Base-by-base conservation (phyloP, 2,329 filamentous ascomycete species). In the Hypoxylon rubiginosum region DNA sequence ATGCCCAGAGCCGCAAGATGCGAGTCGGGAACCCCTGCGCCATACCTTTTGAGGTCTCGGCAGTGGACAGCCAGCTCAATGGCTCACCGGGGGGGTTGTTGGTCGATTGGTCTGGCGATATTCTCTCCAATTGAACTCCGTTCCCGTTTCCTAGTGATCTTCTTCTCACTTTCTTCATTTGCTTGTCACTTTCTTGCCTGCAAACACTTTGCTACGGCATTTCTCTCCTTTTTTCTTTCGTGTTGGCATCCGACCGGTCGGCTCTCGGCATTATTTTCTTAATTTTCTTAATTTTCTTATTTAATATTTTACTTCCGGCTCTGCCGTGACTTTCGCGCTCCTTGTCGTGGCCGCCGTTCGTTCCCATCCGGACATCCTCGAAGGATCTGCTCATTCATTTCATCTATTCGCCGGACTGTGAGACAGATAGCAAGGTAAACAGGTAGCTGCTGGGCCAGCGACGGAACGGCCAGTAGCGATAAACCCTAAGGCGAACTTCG, bases 1-100 rank as follows among this genome's bases (percentile, higher is more conserved):
- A 67, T 66, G 57, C 63, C 60, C 41, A 67, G 63, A 69, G 66
- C 67, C 64, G 66, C 66, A 69, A 62, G 46, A 58, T 32, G 39
- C 53, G 36, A 48, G 60, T 32, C 26, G n/a, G 41, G 57, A 30
- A 61, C 67, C 55, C 67, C 67, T 67, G 59, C 66, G 48, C 62
- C 57, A 55, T 58, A 34, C 63, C 65, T 30, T 59, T 62, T 39
- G 56, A 41, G 48, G 45, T 66, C 62, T 64, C 63, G 63, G 66
- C 63, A 64, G 48, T 54, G 60, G 46, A 49, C 45, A 55, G 50
- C 54, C 21, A 58, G n/a, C n/a, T n/a, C n/a, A n/a, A n/a, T n/a
- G n/a, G 32, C 39, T 50, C 60, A 24, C 62, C 59, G 51, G 58
- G 51, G 58, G 58, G 48, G 8, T 11, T 46, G 45, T 32, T 26